These are phyloP conservation scores for Pugionium cornutum DNA, from an alignment of 345 rosid species.

Conservation along the genomic window DNA sequence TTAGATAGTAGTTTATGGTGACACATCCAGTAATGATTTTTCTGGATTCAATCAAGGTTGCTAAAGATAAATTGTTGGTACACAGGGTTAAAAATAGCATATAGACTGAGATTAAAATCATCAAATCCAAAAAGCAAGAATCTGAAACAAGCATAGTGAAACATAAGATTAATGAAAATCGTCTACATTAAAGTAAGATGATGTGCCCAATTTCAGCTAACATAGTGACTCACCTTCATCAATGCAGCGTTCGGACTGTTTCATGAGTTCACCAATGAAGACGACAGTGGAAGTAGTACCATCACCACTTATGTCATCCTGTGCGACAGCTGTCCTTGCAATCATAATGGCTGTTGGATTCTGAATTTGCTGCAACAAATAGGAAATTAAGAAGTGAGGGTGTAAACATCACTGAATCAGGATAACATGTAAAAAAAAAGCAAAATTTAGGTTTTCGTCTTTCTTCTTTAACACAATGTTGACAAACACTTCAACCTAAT, in stretches of 20 bases:
- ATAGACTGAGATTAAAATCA: neutral
- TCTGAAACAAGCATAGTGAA: constrained; percentile 3
- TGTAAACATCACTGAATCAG: constrained; percentile 27
- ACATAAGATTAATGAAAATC: neutral
- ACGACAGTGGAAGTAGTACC: constrained; percentile 97
- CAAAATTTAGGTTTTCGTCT: constrained; percentile 1
- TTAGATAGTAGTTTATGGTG: neutral
- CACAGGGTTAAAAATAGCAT: neutral
- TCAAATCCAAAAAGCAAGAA: constrained; percentile 1
- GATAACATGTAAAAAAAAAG: neutral
- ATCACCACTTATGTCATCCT: constrained; percentile 98
- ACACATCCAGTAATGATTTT: neutral
- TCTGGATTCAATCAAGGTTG: neutral
- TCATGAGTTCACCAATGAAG: constrained; percentile 97
- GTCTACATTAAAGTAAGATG: neutral
- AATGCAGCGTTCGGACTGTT: constrained; percentile 92
- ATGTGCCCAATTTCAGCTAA: constrained; percentile 7
- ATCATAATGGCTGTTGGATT: constrained; percentile 98
- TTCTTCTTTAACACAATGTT: constrained; percentile 2
- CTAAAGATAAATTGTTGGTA: neutral
- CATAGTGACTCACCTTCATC: constrained; percentile 67
- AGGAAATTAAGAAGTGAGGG: constrained; percentile 48
- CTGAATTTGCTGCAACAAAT: constrained; percentile 86
- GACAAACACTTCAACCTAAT: neutral
- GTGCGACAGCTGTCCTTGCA: constrained; percentile 99